These are phyloP conservation scores for Alternaria triticina DNA, from an alignment of 2,329 filamentous ascomycete genomes.

Conservation along the genomic window DNA sequence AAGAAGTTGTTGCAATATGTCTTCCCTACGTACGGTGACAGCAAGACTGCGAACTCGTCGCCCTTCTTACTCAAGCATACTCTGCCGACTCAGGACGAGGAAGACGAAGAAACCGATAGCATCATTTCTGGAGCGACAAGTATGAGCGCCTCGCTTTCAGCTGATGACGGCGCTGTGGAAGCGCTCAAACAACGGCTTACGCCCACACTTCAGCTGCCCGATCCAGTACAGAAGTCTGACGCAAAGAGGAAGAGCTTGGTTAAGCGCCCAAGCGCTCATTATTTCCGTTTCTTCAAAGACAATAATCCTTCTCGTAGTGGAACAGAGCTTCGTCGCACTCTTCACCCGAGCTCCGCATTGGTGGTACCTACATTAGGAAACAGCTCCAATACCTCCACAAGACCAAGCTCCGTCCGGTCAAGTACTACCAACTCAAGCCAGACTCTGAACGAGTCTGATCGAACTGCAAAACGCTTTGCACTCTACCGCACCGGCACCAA, in stretches of 20 bases:
- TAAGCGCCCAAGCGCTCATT: slow-evolving; percentile 37
- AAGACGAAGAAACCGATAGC: slow-evolving; percentile 55
- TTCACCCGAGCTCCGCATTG: slow-evolving; percentile 38
- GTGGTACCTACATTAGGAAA: slow-evolving; percentile 5
- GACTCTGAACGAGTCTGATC: slow-evolving; percentile 37
- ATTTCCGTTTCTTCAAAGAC: slow-evolving; percentile 47
- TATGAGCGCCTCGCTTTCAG: slow-evolving; percentile 26
- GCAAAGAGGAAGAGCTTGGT: slow-evolving; percentile 28
- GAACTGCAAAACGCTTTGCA: slow-evolving; percentile 46
- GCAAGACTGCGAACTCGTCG: slow-evolving; percentile 63
- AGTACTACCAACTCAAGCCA: slow-evolving; percentile 31
- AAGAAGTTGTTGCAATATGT: slow-evolving; percentile 97
- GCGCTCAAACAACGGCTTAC: slow-evolving; percentile 82
- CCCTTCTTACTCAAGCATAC: slow-evolving; percentile 66
- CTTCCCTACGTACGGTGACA: slow-evolving; percentile 75
- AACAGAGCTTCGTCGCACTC: slow-evolving; percentile 37
- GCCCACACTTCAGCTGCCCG: slow-evolving; percentile 72
- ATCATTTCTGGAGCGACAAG: slow-evolving; percentile 22
- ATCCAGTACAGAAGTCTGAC: slow-evolving; percentile 50
- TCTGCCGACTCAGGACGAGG: slow-evolving; percentile 54
- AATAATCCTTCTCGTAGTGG: slow-evolving; percentile 35
- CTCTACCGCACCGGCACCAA: slow-evolving; percentile 49
- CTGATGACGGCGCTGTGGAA: slow-evolving; percentile 64
- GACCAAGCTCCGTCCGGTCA: slow-evolving; percentile 41
- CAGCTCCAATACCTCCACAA: slow-evolving; percentile 22